Evolutionary conservation across 1,284 basidiomycete species (phyloP).

Genomic region (Albatrellus sp.): DNA sequence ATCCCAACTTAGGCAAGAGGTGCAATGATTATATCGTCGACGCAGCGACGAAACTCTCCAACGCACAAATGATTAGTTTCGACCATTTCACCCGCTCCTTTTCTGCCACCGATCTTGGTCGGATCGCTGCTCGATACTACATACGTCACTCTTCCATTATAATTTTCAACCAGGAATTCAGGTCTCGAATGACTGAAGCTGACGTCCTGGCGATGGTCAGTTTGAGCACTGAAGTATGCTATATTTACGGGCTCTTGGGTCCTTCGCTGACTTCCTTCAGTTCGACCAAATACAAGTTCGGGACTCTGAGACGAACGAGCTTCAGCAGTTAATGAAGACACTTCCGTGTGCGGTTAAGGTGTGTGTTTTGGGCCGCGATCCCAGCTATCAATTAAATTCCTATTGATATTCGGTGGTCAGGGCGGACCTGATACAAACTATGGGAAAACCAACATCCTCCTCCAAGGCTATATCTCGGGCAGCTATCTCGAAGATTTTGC

Average conservation of each 20-base stretch:
- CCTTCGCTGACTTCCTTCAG: conserved; percentile 25
- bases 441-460: conserved; percentile 92
- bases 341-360: conserved; percentile 76
- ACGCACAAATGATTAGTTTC: conserved; percentile 77
- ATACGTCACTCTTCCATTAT: conserved; percentile 82
- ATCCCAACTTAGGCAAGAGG: conserved; percentile 69
- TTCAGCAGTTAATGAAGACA: conserved; percentile 58
- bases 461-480: conserved; percentile 86
- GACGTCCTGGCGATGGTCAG: conserved; percentile 84
- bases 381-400: background rate
- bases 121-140: conserved; percentile 96
- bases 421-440: conserved; percentile 67
- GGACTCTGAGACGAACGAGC: conserved; percentile 81
- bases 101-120: conserved; percentile 76
- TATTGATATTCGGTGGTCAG: conserved; percentile 20
- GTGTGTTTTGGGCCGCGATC: conserved; percentile 9
- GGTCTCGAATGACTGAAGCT: conserved; percentile 84
- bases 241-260: background rate
- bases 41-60: conserved; percentile 65
- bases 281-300: conserved; percentile 93
- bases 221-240: conserved; percentile 77
- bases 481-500: conserved; percentile 88
- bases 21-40: conserved; percentile 61
- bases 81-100: conserved; percentile 55
- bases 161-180: conserved; percentile 79